Base-by-base conservation (phyloP, 2,329 filamentous ascomycete genomes). In the Colletotrichum cereale region DNA sequence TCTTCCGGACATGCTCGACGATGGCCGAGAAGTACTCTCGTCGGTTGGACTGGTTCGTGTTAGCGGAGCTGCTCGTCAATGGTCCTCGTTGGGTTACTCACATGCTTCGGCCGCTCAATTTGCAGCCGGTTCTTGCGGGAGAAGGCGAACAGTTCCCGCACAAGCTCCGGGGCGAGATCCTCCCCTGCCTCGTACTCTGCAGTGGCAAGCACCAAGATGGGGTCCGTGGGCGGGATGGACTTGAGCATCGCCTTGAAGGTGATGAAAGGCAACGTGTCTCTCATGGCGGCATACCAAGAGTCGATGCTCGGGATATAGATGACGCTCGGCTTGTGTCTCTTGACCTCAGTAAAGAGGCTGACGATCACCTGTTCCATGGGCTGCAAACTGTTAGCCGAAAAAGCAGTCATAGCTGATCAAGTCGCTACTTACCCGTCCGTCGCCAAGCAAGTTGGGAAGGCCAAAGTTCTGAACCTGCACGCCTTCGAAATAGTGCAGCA, bases 381-480 rank as follows among this genome's bases (percentile, higher is more conserved):
- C 84, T 90, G 72, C 50, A 42, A 38, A 38, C 29, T 7, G 48
- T 63, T 63, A 63, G 44, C 75, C 67, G 75, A 60, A 62, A 40
- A 62, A 40, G 44, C 47, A 52, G 52, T 31, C 24, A 42, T 14
- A 16, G 31, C 40, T 3, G 38, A n/a, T 64, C 24, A 5, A 21
- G 36, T 42, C 16, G 5, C 18, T 29, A 83, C 88, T 83, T 84
- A 91, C 91, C 75, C 94, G 89, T 73, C 93, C 91, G 79, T 99
- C 96, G 68, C 92, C 94, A 71, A 97, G 86, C 67, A 99, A 86
- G 21, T 93, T 96, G 0, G 95, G 91, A 68, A 99, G 87, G 80
- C 98, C 97, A 80, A 99, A 97, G 65, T 93, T 95, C 79, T 98
- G 95, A 3, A 99, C 93, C 82, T 98, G 95, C 2, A 98, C 88